A percentile compares a stretch with the other conserved stretches of the same genome.
Conservation (phyloP, 2,329 filamentous ascomycete genomes). For the Aspergillus tanneri region DNA sequence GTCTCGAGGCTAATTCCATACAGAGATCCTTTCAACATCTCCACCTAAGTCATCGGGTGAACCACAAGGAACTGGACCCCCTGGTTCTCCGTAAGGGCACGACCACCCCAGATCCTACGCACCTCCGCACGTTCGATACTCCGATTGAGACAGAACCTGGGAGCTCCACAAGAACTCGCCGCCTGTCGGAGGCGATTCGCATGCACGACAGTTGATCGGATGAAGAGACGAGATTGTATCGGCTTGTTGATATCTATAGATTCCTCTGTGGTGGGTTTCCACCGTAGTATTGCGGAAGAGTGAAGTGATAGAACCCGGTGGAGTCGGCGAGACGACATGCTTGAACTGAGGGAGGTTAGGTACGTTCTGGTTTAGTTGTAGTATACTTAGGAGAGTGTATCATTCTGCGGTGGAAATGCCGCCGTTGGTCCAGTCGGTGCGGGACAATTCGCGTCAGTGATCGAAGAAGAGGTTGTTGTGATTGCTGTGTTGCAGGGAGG, state of each 20-base stretch:
- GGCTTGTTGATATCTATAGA: slow-evolving; percentile 63
- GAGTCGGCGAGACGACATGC: slow-evolving; percentile 55
- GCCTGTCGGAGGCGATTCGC: slow-evolving; percentile 67
- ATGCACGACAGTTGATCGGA: slow-evolving; percentile 51
- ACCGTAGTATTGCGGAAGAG: slow-evolving; percentile 57
- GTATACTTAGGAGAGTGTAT: slow-evolving; percentile 48
- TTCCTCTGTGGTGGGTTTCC: slow-evolving; percentile 51
- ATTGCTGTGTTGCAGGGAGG: slow-evolving; percentile 45
- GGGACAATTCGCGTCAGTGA: slow-evolving; percentile 61
- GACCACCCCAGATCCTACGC: slow-evolving; percentile 40
- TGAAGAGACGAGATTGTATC: slow-evolving; percentile 61
- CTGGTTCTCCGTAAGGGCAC: slow-evolving; percentile 50
- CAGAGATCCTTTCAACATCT: slow-evolving; percentile 63
- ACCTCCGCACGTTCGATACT: slow-evolving; percentile 57
- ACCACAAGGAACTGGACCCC: slow-evolving; percentile 65
- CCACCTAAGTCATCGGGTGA: slow-evolving; percentile 60
- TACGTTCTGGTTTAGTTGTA: not conserved
- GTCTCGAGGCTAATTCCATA: too few species aligned
- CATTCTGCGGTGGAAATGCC: slow-evolving; percentile 60
- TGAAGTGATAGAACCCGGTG: slow-evolving; percentile 62
- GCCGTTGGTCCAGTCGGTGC: slow-evolving; percentile 60
- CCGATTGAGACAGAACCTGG: slow-evolving; percentile 59
- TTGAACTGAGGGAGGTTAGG: slow-evolving; percentile 28
- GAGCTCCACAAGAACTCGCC: slow-evolving; percentile 50
- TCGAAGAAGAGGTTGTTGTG: slow-evolving; percentile 67